Evolutionary conservation across 164 flowering plant species (phyloP).

Genomic region (Aristolochia contorta): DNA sequence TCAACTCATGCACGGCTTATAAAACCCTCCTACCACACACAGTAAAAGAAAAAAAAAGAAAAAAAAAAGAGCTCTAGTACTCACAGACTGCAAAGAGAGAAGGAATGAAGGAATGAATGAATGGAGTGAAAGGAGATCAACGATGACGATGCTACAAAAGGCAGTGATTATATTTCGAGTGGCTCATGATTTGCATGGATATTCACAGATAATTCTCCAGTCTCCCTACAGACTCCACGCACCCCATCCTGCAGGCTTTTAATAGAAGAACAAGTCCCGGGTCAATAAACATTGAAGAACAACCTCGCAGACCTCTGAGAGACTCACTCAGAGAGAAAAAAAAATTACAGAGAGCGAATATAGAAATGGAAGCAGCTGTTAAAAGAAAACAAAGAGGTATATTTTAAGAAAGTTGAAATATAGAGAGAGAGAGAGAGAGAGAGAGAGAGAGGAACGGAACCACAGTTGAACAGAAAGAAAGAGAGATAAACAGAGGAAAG

Average conservation of each 20-base stretch:
- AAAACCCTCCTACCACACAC: background rate
- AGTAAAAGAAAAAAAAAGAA: background rate
- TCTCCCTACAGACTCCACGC: slow-evolving; percentile 2
- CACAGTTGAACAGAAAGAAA: slow-evolving; percentile 7
- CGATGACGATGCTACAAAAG: background rate
- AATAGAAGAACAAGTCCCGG: slow-evolving; percentile 18
- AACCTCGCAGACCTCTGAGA: too few species aligned
- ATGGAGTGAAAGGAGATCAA: slow-evolving; percentile 7
- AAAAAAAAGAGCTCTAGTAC: too few species aligned
- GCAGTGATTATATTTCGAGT: slow-evolving; percentile 73
- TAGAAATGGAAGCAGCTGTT: too few species aligned
- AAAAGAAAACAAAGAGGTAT: slow-evolving; percentile 3
- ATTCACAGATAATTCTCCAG: slow-evolving; percentile 1
- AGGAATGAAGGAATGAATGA: slow-evolving; percentile 6
- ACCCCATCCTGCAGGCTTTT: slow-evolving; percentile 11
- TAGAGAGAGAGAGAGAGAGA: slow-evolving; percentile 19
- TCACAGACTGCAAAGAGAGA: background rate
- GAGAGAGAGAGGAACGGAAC: too few species aligned
- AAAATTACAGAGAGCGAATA: too few species aligned
- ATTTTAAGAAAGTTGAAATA: slow-evolving; percentile 3
- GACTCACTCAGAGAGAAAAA: too few species aligned
- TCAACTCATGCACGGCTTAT: slow-evolving; percentile 11
- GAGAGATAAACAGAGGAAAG: slow-evolving; percentile 13
- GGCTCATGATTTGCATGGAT: slow-evolving; percentile 66
- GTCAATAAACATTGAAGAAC: too few species aligned